Evolutionary conservation across 1,284 basidiomycete species (phyloP), one percentile per base, ranked within the genome.

Genomic region (Spongiforma sp.): DNA sequence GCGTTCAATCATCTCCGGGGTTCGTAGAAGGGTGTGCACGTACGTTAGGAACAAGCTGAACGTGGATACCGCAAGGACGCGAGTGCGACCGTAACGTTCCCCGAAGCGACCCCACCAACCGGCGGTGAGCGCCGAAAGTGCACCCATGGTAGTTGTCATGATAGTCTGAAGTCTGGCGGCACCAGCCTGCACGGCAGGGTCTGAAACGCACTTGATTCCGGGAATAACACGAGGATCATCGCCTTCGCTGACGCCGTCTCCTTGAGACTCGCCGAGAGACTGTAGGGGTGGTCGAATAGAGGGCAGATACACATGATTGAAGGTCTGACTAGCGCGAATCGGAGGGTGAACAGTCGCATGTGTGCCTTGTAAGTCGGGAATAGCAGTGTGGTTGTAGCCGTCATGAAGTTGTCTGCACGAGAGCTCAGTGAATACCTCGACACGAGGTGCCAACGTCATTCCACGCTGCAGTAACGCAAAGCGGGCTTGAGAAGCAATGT

Each of bases 41-140:
- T 77, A 94, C 90, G 90, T 92, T 66, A 93, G 79, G 70, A 95
- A 83, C 3, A 95, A 76, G 6, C 95, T 93, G 24, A 90, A 68
- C 7, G 91, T 88, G 19, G 89, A 80, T 30, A 89, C 78, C 15
- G 90, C 87, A 61, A 97, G 84, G 37, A 96, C 89, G 55, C 83
- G 85, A 7, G 88, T 92, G 33, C 95, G 84, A 14, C 95, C 95
- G 64, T 90, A 78, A 24, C 88, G 82, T 73, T 96, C 94, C 11
- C 93, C 89, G 54, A 91, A 90, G 64, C 86, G 86, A 41, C 93
- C 93, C 95, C 95, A 98, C 85, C 89, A 94, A 12, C 92, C 93
- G 0, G 94, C 94, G 2, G 93, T 95, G 37, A 96, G 76, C 0
- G 93, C 94, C 6, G 91, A 91, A 6, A 96, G 83, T 8, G 89